Evolutionary conservation across 1,284 basidiomycete genomes (phyloP), one percentile per base, ranked within the genome.

Genomic region (Papiliotrema terrestris): DNA sequence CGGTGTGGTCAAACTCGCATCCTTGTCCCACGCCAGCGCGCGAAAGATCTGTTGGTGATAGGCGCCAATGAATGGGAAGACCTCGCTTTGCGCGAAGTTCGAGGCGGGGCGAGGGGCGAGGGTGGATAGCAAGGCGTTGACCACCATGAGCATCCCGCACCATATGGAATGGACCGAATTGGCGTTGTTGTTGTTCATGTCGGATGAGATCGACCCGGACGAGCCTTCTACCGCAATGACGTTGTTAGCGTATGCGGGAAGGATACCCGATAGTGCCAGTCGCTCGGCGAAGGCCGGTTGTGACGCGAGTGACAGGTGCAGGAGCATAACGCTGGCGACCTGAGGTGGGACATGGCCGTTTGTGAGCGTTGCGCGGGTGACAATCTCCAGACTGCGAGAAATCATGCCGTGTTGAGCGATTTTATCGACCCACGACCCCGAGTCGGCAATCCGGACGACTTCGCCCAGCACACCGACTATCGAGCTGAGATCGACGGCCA

Each of bases 271-370:
- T 62, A 87, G 85, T 2, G 91, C 91, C 23, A 96, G 82, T 56
- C 87, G 80, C 72, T 96, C 92, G 1, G 92, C 90, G 1, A 89
- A 85, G 1, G 83, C 80, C 0, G 85, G 83, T 51, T 88, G 81
- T 51, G 83, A 83, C 4, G 90, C 89, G n/a, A 97, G 78, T 0
- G 89, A 83, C 77, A 92, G 86, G 67, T 96, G 89, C 77, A 97
- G 87, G 13, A 86, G 79, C 51, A 96, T 82, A 54, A 96, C 90
- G 84, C 8, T 85, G 82, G 8, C 85, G 80, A 75, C 88, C 88
- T 32, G 89, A 73, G 25, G 86, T 15, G 54, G 71, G 36, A 65
- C 62, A 54, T 58, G 60, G 45, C 52, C 62, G n/a, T 64, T 58
- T 25, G 60, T 37, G 13, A 69, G 56, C 9, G 61, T 56, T 3